phyloP scores from a whole-genome alignment of 768 basidiomycete genomes.

The Boletales sp. region DNA sequence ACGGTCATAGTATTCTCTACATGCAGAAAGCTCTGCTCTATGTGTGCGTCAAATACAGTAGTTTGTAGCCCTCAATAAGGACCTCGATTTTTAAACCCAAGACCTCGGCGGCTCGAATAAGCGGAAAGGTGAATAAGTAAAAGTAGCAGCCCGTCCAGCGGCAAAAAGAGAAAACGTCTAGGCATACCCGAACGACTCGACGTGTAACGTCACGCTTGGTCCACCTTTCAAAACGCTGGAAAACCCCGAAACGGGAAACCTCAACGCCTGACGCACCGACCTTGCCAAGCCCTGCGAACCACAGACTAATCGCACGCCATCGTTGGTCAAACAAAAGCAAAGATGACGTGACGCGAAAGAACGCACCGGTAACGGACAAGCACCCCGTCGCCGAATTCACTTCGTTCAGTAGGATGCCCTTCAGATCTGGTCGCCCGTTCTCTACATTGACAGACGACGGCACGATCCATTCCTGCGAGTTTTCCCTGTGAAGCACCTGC shows the following conservation, averaged over 20 bases:
- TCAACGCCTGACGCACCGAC: slow-evolving; percentile 39
- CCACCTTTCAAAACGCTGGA: slow-evolving; percentile 30
- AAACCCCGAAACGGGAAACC: slow-evolving; percentile 31
- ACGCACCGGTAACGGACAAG: slow-evolving; percentile 48
- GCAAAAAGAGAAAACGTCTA: slow-evolving; percentile 7
- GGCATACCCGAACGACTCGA: slow-evolving; percentile 43
- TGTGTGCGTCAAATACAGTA: no score
- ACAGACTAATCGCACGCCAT: slow-evolving; percentile 37
- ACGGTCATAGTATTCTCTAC: no score
- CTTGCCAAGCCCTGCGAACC: slow-evolving; percentile 41
- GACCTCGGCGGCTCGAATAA: no score
- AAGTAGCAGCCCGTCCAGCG: no score
- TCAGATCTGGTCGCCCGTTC: slow-evolving; percentile 43
- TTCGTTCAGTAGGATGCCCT: slow-evolving; percentile 35
- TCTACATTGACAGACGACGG: slow-evolving; percentile 26
- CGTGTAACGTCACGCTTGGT: slow-evolving; percentile 35
- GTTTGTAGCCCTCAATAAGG: no score
- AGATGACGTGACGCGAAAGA: no score
- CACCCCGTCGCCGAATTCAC: slow-evolving; percentile 33
- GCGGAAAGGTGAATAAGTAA: no score
- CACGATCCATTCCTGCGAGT: not conserved
- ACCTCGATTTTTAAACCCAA: no score
- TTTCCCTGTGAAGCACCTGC: slow-evolving; percentile 13
- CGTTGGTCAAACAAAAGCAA: not conserved
- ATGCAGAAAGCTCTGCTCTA: no score